Base-by-base conservation (phyloP, 2,329 filamentous ascomycete genomes). In the Aspergillus bombycis region DNA sequence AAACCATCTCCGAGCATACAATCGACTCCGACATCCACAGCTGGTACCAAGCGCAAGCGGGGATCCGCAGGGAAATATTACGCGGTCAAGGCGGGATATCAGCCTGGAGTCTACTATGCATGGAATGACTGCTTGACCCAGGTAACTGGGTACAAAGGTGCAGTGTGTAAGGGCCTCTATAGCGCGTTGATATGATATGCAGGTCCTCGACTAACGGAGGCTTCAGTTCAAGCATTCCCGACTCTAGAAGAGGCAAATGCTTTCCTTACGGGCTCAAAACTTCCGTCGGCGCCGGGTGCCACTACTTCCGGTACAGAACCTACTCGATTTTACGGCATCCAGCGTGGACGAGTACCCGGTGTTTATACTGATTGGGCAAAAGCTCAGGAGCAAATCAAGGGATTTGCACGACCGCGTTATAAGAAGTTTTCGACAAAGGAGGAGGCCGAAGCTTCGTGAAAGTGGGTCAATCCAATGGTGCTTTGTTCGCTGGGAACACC, bases 361-460 rank as follows among this genome's bases (percentile, higher is more conserved):
- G 86, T 90, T 21, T 90, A 90, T 73, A 85, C 83, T 5, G 84
- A 85, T 60, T 90, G 93, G 93, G 77, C 85, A 14, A 86, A 88
- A 48, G 92, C 91, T 12, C 84, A 90, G 65, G 83, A 88, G 67
- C 91, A 94, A 67, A 92, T 95, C 65, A 87, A 83, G 36, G 92
- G 90, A 2, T 89, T 89, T 73, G 89, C 89, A 70, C 88, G 88
- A 6, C 86, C 86, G 4, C 86, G 85, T 63, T 86, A 91, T 76
- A 91, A 89, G 77, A 90, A 86, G 65, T 94, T 93, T 68, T 77
- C 80, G 4, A 90, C 86, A 1, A 83, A 85, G 30, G 83, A 83
- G 62, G 93, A 96, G 76, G 94, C 94, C 0, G 88, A 94, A 72
- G 87, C 87, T 97, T 91, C 74, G 91, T 97, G 57, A 71, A 64